Conservation (phyloP, 768 basidiomycete species). For the Trametes cingulata region DNA sequence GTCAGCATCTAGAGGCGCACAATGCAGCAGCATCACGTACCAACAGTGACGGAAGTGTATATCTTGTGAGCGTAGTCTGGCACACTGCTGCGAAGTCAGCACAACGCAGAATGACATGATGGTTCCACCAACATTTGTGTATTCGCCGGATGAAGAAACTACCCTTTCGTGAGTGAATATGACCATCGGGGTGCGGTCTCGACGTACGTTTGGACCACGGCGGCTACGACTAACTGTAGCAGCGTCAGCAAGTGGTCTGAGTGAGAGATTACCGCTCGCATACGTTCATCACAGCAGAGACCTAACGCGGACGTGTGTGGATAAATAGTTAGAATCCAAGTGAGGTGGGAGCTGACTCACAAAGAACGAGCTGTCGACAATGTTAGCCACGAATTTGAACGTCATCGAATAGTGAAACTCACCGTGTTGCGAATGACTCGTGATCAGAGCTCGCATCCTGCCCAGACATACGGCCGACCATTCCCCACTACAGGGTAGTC, state of each 20-base stretch:
- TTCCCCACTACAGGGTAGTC: slow-evolving; percentile 12
- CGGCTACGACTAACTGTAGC: slow-evolving; percentile 8
- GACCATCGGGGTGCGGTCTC: too few species aligned
- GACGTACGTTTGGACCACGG: slow-evolving; percentile 14
- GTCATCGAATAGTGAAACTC: not conserved
- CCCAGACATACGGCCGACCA: slow-evolving; percentile 3
- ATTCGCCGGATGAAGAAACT: slow-evolving; percentile 23
- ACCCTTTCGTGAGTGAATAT: not conserved
- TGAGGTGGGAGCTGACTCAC: too few species aligned
- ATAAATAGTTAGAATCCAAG: too few species aligned
- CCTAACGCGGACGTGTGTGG: not conserved
- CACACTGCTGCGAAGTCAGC: slow-evolving; percentile 8
- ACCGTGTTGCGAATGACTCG: slow-evolving; percentile 11
- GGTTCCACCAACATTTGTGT: slow-evolving; percentile 3
- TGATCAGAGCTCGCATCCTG: not conserved
- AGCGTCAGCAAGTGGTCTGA: not conserved
- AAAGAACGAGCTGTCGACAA: slow-evolving; percentile 5
- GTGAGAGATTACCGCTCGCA: not conserved
- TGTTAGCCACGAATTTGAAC: not conserved
- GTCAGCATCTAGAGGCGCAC: not conserved
- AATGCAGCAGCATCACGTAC: not conserved
- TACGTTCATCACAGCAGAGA: slow-evolving; percentile 17
- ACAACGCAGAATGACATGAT: too few species aligned
- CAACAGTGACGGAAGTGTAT: slow-evolving; percentile 11
- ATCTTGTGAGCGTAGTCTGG: slow-evolving; percentile 11